Base-by-base conservation (phyloP, 805 yeast genomes). In the Debaryomyces tyrocola region DNA sequence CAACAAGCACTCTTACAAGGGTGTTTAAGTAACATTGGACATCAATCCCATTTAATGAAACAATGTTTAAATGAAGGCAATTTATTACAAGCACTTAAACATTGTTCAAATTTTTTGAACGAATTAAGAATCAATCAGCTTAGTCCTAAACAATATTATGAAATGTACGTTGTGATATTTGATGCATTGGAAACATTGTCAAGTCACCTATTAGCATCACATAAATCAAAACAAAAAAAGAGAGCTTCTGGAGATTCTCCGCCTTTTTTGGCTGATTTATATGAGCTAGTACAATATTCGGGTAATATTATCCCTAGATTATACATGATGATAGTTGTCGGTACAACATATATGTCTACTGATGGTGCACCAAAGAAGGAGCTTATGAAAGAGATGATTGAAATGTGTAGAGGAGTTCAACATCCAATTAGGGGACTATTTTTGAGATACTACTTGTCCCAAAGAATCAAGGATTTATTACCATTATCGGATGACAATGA, bases 381-480 rank as follows among this genome's bases (percentile, higher is more conserved):
- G 53, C 85, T 94, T 43, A 79, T 92, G 82, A 88, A 87, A 64
- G 99, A 94, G 62, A 86, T 94, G 96, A 85, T 92, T 58, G 99
- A 94, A 65, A 94, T 94, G 99, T 85, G 96, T 53, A 79, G 96
- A 35, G 99, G 97, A 12, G 96, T 92, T 2, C 99, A 94, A 66
- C 92, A 90, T 59, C 99, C 99, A 1, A 81, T 90, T 27, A 75
- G 97, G 47, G 99, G 99, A 1, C 70, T 94, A 50, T 94, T 94
- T 63, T 70, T 94, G 57, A 75, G 99, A 40, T 91, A 94, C 69
- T 94, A 90, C 64, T 70, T 94, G 33, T 83, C 90, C 4, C 98
- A 92, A 62, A 74, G 91, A 54, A 85, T 89, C 12, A 86, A 90
- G 49, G 84, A 82, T 58, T 67, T 79, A 51, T 64, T 85, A 47